Base-by-base conservation (phyloP, 768 basidiomycete species). In the Kwoniella dendrophila region DNA sequence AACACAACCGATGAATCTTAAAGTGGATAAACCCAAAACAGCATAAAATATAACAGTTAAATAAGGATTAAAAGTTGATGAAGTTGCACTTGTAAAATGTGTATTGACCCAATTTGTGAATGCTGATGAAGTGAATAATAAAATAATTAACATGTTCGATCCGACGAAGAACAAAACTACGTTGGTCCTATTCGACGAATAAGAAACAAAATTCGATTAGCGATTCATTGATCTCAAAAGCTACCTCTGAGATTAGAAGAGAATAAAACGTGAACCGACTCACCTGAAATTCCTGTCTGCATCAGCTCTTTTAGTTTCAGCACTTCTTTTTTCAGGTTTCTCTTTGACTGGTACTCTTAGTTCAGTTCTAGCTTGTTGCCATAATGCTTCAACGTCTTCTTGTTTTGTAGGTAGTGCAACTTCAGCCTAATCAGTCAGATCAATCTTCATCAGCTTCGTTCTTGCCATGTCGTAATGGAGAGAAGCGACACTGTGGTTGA, bases 351-450 rank as follows among this genome's bases (percentile, higher is more conserved):
- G 88, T 63, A 84, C 81, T 66, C 86, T 84, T 63, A 94, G 82
- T 27, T 90, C 83, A 58, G 82, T 81, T 62, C 87, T 85, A 26
- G 89, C 88, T 22, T 90, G 90, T 18, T 82, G 76, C 92, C 92
- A 95, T 41, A 95, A 79, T 53, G 87, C 88, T 73, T 93, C 92
- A 56, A 93, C 89, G 63, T 94, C 92, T 76, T 94, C 92, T 36
- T 86, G 84, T 8, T 84, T 84, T 20, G 90, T 90, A 0, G 88
- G 88, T 14, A 95, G 74, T 71, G 90, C 88, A 47, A 94, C 88
- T 78, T 93, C 92, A 81, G 68, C 66, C 64, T 66, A 30, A 8
- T 24, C 14, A 20, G 6, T 22, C 3, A 27, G 3, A 24, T 12
- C 51, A 44, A 29, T n/a, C 20, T 18, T 32, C 14, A 30, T 10